Evolutionary conservation across 2,329 filamentous ascomycete genomes (phyloP).

Genomic region (Didymella segeticola): DNA sequence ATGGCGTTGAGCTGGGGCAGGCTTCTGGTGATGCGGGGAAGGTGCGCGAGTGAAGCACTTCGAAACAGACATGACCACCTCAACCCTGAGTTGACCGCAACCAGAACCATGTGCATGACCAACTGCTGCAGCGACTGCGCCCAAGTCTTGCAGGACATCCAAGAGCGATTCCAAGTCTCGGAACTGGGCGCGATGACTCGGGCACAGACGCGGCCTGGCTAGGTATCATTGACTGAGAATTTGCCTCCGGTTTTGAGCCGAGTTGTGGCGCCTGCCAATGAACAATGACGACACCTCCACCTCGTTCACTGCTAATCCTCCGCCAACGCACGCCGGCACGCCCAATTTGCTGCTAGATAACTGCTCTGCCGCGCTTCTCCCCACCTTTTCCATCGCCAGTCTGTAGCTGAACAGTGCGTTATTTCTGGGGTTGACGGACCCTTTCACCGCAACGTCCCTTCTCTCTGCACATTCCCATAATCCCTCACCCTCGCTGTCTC

Average conservation of each 20-base stretch:
- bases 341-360: constrained; percentile 18
- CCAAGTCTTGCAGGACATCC: constrained; percentile 1
- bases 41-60: too few species aligned
- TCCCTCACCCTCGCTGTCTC: constrained; percentile 7
- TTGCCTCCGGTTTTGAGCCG: constrained; percentile 6
- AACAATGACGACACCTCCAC: constrained; percentile 29
- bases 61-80: too few species aligned
- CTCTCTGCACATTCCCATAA: neutral
- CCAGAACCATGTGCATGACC: neutral
- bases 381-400: constrained; percentile 24
- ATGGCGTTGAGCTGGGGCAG: neutral
- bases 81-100: neutral
- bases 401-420: constrained; percentile 27
- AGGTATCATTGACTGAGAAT: constrained; percentile 9
- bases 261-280: constrained; percentile 8
- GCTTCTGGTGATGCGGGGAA: neutral
- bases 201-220: constrained; percentile 1
- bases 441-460: constrained; percentile 27
- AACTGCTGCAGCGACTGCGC: neutral
- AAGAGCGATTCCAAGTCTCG: constrained; percentile 5
- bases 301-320: constrained; percentile 17
- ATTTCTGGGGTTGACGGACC: constrained; percentile 29
- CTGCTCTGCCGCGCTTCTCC: constrained; percentile 21
- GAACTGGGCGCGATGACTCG: constrained; percentile 8
- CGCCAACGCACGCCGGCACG: constrained; percentile 25